These are phyloP conservation scores for Coprinopsis marcescibilis DNA, from an alignment of 768 basidiomycete genomes.

Conservation along the genomic window DNA sequence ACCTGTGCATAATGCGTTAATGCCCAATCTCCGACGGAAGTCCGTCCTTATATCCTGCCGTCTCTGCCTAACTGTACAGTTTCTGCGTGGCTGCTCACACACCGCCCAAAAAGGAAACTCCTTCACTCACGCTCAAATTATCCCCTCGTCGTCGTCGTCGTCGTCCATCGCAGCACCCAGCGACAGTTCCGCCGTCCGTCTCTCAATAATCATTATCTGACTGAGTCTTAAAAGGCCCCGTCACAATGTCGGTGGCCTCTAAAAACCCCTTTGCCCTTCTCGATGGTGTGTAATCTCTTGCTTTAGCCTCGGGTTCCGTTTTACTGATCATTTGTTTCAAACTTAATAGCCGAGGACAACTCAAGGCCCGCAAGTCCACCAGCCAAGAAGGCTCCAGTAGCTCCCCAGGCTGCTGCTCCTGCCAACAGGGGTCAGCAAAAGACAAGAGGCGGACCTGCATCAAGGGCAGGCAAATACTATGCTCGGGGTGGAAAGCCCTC, in stretches of 20 bases:
- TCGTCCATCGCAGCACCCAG: slow-evolving; percentile 9
- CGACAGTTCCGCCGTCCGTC: slow-evolving; percentile 19
- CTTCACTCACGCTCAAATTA: slow-evolving; percentile 2
- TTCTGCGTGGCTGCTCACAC: slow-evolving; percentile 39
- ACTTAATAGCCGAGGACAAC: slow-evolving; percentile 42
- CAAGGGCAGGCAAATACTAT: slow-evolving; percentile 66
- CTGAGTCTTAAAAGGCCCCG: slow-evolving; percentile 48
- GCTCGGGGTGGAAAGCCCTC: slow-evolving; percentile 43
- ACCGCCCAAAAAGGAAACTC: slow-evolving; percentile 15
- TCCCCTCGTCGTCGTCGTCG: slow-evolving; percentile 10
- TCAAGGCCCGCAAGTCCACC: slow-evolving; percentile 38
- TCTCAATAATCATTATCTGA: slow-evolving; percentile 21
- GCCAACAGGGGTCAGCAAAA: slow-evolving; percentile 41
- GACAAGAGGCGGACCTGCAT: slow-evolving; percentile 49
- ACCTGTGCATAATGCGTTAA: slow-evolving; percentile 9
- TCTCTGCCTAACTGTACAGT: slow-evolving; percentile 41
- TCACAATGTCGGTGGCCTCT: slow-evolving; percentile 87
- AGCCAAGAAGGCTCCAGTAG: slow-evolving; percentile 22
- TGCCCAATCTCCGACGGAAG: neutral
- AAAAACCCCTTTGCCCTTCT: slow-evolving; percentile 83
- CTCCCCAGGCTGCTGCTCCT: slow-evolving; percentile 15
- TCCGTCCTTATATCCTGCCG: slow-evolving; percentile 6
- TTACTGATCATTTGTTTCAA: slow-evolving; percentile 16
- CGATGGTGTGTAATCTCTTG: slow-evolving; percentile 52
- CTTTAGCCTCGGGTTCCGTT: slow-evolving; percentile 13